These are phyloP conservation scores for Arctium lappa DNA, from an alignment of 129 eudicot species.

Conservation along the genomic window DNA sequence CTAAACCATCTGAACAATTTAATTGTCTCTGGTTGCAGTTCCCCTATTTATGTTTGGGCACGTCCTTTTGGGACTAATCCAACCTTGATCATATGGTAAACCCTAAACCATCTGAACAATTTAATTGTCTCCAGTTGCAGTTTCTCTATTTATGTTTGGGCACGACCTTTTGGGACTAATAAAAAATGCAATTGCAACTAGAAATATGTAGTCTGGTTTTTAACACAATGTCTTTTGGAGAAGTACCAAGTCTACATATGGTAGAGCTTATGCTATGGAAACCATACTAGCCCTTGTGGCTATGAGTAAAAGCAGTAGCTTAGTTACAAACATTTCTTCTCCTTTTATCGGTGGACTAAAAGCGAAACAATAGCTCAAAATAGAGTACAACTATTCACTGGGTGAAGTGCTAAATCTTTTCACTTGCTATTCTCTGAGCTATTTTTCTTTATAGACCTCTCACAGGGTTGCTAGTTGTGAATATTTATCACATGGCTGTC, in stretches of 20 bases:
- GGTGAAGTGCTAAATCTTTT: too few relatives aligned
- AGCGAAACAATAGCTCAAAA: background rate
- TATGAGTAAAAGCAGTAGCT: background rate
- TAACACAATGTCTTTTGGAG: background rate
- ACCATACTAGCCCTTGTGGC: background rate
- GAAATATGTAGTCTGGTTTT: background rate
- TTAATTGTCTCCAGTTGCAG: background rate
- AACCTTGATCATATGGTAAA: conserved; percentile 57
- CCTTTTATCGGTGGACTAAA: background rate
- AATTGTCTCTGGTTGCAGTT: background rate
- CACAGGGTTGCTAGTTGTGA: too few relatives aligned
- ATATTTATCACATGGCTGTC: too few relatives aligned
- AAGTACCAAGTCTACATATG: background rate
- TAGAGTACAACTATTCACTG: too few relatives aligned
- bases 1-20: conserved; percentile 7
- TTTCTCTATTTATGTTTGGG: background rate
- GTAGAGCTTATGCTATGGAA: too few relatives aligned
- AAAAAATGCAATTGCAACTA: background rate
- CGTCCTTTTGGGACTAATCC: conserved; percentile 38
- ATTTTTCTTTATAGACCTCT: too few relatives aligned
- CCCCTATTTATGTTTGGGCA: background rate
- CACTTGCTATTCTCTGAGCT: too few relatives aligned
- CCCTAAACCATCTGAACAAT: background rate
- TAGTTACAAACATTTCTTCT: background rate
- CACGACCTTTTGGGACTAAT: background rate